phyloP scores from a whole-genome alignment of 208 protist genomes.

The Acanthamoeba triangularis region DNA sequence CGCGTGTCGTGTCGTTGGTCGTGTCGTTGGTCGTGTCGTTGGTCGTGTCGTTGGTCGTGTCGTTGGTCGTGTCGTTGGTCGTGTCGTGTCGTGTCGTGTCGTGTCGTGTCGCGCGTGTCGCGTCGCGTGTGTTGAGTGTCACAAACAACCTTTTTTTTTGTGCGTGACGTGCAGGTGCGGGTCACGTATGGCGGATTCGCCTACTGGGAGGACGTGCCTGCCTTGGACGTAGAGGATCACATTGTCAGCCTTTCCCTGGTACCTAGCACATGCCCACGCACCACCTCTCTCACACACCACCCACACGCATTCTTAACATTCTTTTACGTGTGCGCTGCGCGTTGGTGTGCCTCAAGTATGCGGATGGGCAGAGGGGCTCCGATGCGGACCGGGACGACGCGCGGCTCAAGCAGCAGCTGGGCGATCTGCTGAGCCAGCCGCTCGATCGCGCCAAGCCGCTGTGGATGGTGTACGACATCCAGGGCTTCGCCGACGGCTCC shows the following conservation, averaged over 20 bases:
- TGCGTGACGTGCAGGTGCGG: background rate
- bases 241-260: background rate
- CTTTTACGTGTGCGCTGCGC: background rate
- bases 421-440: background rate
- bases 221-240: background rate
- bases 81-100: background rate
- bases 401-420: background rate
- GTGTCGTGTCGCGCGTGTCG: background rate
- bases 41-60: background rate
- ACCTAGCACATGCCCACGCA: background rate
- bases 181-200: background rate
- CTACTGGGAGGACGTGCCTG: slow-evolving; percentile 16
- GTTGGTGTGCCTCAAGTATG: background rate
- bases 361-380: background rate
- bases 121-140: no score
- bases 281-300: background rate
- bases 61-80: background rate
- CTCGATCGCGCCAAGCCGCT: slow-evolving; percentile 16
- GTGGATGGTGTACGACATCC: slow-evolving; percentile 44
- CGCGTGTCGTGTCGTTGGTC: background rate
- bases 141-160: no score
- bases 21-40: background rate
- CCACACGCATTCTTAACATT: background rate
- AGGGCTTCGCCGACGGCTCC: slow-evolving; percentile 26
- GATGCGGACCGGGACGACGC: background rate